phyloP scores from a whole-genome alignment of 805 yeast species.

The Wickerhamomyces ciferrii region DNA sequence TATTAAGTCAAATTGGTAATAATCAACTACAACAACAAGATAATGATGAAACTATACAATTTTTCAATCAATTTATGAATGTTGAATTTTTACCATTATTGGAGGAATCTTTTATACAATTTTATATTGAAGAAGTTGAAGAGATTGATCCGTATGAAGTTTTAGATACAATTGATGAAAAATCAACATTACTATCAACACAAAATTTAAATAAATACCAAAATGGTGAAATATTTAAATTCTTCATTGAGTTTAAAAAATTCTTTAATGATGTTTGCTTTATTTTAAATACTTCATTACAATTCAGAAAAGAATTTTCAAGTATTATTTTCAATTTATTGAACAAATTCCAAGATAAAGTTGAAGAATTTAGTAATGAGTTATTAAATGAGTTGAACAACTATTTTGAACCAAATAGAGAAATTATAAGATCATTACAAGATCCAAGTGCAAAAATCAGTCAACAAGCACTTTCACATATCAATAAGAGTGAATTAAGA shows the following conservation, averaged over 20 bases:
- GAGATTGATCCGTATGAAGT: constrained; percentile 31
- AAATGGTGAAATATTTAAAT: constrained; percentile 6
- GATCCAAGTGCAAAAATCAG: constrained; percentile 2
- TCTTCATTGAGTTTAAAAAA: constrained; percentile 16
- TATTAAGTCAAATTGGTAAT: constrained; percentile 25
- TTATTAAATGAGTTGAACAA: constrained; percentile 15
- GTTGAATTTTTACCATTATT: constrained; percentile 59
- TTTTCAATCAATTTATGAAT: constrained; percentile 63
- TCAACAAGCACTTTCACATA: constrained; percentile 2
- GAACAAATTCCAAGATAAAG: constrained; percentile 16
- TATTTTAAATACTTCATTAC: constrained; percentile 20
- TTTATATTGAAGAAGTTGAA: constrained; percentile 44
- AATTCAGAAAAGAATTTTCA: constrained; percentile 21
- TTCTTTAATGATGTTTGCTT: constrained; percentile 15
- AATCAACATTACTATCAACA: constrained; percentile 28
- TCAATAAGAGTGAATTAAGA: constrained; percentile 17
- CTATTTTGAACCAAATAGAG: constrained; percentile 19
- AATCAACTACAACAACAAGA: constrained; percentile 4
- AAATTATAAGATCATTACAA: constrained; percentile 6
- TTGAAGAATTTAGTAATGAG: constrained; percentile 18
- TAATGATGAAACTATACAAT: constrained; percentile 30
- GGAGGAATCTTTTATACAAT: constrained; percentile 45
- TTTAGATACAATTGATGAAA: constrained; percentile 19
- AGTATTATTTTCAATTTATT: constrained; percentile 17
- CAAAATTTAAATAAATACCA: constrained; percentile 4